Conservation (phyloP, 495 filamentous ascomycete species). For the Lepraria neglecta region DNA sequence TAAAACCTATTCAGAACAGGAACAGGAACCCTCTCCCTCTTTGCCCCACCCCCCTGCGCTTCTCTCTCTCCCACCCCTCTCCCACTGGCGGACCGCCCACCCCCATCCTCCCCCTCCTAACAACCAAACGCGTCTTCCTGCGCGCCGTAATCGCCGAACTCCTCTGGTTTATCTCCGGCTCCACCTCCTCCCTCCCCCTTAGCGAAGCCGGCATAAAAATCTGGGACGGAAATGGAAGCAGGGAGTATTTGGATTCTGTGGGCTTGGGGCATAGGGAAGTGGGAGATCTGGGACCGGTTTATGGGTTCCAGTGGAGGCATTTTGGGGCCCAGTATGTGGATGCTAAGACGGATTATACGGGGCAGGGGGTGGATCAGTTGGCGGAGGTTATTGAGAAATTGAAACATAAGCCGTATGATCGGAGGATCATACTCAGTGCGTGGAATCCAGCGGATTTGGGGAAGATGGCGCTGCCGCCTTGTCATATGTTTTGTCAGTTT, state of each 20-base stretch:
- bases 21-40: slow-evolving; percentile 84
- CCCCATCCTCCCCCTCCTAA: slow-evolving; percentile 80
- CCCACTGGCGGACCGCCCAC: slow-evolving; percentile 30
- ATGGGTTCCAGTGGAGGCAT: slow-evolving; percentile 98
- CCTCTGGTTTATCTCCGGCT: slow-evolving; percentile 89
- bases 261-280: slow-evolving; percentile 71
- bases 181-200: slow-evolving; percentile 69
- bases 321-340: slow-evolving; percentile 88
- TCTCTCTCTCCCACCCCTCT: slow-evolving; percentile 60
- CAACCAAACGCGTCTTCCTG: slow-evolving; percentile 92
- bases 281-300: slow-evolving; percentile 92
- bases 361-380: slow-evolving; percentile 87
- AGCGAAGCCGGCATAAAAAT: slow-evolving; percentile 79
- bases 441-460: slow-evolving; percentile 86
- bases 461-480: slow-evolving; percentile 92
- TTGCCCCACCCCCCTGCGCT: slow-evolving; percentile 80
- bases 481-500: slow-evolving; percentile 99
- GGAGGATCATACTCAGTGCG: slow-evolving; percentile 79
- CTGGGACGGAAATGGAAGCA: slow-evolving; percentile 95
- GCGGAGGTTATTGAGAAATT: slow-evolving; percentile 79
- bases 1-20: slow-evolving; percentile 58
- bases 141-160: slow-evolving; percentile 89
- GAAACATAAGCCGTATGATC: slow-evolving; percentile 73
- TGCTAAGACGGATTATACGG: slow-evolving; percentile 72
- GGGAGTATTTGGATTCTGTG: slow-evolving; percentile 76